A percentile compares a stretch with the other conserved stretches of the same genome.
These are phyloP conservation scores for Marsdenia floribunda DNA, from an alignment of 257 asterid genomes.

Conservation along the genomic window DNA sequence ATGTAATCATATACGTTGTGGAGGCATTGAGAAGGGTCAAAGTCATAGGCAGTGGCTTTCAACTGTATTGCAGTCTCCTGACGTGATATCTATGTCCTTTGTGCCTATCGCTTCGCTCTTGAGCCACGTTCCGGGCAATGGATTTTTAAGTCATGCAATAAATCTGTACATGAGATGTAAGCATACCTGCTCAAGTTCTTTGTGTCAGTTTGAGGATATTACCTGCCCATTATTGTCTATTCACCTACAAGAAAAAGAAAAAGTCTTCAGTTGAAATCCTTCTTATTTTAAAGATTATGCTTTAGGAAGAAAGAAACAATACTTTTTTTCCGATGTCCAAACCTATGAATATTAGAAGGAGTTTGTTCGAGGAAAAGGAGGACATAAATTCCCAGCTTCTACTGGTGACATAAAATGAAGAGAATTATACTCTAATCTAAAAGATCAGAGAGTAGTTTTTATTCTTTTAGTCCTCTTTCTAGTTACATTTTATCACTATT, in stretches of 20 bases:
- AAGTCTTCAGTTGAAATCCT: neutral
- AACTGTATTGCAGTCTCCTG: conserved; percentile 61
- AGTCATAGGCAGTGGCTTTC: conserved; percentile 8
- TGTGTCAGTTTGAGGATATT: neutral
- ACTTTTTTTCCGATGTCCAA: neutral
- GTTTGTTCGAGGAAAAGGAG: neutral
- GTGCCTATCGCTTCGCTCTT: conserved; percentile 86
- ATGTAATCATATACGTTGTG: conserved; percentile 4
- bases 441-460: neutral
- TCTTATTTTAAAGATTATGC: neutral
- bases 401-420: neutral
- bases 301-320: neutral
- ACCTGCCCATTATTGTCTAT: neutral
- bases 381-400: neutral
- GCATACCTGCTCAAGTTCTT: conserved; percentile 22
- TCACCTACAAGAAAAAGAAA: neutral
- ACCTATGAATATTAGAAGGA: neutral
- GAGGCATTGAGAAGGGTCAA: conserved; percentile 1
- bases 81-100: conserved; percentile 89
- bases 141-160: conserved; percentile 83
- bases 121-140: conserved; percentile 56
- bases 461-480: neutral
- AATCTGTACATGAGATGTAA: conserved; percentile 90
- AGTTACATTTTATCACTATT: neutral
- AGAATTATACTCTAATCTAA: neutral